Evolutionary conservation across 2,329 filamentous ascomycete species (phyloP), one percentile per base, ranked within the genome.

Genomic region (Fusarium sp.): DNA sequence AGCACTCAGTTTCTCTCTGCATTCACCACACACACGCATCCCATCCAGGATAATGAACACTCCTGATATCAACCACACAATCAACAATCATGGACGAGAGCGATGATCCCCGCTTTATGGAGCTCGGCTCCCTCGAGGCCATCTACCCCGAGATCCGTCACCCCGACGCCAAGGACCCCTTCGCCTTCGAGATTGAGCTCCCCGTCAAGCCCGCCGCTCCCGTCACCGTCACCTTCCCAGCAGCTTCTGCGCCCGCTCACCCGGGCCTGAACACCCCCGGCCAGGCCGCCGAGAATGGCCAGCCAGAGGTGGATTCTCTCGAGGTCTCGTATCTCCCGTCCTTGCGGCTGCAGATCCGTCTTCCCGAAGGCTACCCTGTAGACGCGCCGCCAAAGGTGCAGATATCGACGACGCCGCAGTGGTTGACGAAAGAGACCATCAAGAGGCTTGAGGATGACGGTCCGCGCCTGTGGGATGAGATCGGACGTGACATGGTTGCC

Each of bases 71-170:
- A 58, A 65, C 65, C 57, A 38, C 50, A 58, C 40, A 54, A 71
- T 50, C 64, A 69, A 54, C 50, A 69, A 60, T 58, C 58, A 79
- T 86, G 84, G 84, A 84, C 71, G 80, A 82, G 65, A 82, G 81
- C 72, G 86, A 88, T 76, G 88, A 91, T 77, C 84, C 86, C 72
- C 90, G 91, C 59, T 81, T 85, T 64, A 84, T 87, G 56, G 91
- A 93, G 84, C 85, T 93, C 64, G 87, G 86, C 76, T 88, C 90
- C 16, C 86, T 93, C 65, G 83, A 86, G 65, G 90, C 91, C 71
- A 93, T 93, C 77, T 93, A 88, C 73, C 91, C 91, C n/a, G 91
- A 93, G 81, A 88, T 93, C 16, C 84, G 84, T 33, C 81, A 83
- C 10, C 79, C 85, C 22, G 80, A 85, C 54, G 78, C 84, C 8